Evolutionary conservation across 257 asterid species (phyloP).

Genomic region (Capsicum pubescens): DNA sequence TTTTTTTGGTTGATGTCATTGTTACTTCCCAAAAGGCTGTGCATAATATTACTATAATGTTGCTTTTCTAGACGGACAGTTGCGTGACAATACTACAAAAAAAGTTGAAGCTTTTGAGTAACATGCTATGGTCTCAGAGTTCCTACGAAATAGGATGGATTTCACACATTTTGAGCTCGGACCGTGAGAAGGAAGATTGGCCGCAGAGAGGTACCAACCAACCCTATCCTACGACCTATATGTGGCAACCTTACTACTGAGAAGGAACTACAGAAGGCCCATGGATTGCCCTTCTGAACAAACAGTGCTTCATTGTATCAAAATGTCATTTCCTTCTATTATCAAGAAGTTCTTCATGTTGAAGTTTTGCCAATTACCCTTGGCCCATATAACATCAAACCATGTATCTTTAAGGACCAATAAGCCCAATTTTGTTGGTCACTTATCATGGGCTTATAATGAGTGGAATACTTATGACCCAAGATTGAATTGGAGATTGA

Average conservation of each 20-base stretch:
- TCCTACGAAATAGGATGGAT: not conserved
- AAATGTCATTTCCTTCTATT: not conserved
- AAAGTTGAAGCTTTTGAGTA: not conserved
- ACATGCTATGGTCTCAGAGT: not conserved
- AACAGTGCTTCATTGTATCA: not conserved
- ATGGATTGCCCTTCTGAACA: not conserved
- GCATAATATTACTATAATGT: no score
- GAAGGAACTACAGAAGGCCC: not conserved
- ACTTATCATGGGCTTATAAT: not conserved
- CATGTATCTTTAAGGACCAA: not conserved
- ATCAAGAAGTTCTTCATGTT: not conserved
- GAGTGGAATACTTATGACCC: not conserved
- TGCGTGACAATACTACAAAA: not conserved
- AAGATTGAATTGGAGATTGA: not conserved
- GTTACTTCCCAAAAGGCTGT: not conserved
- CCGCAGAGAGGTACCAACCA: no score
- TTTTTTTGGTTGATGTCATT: not conserved
- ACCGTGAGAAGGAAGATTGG: no score
- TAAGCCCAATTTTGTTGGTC: constrained; percentile 2
- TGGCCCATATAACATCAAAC: not conserved
- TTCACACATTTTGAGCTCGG: not conserved
- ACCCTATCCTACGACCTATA: no score
- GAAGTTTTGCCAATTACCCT: not conserved
- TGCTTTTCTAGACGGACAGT: no score
- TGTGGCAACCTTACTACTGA: no score